Base-by-base conservation (phyloP, 345 rosid genomes). In the Corymbia maculata region DNA sequence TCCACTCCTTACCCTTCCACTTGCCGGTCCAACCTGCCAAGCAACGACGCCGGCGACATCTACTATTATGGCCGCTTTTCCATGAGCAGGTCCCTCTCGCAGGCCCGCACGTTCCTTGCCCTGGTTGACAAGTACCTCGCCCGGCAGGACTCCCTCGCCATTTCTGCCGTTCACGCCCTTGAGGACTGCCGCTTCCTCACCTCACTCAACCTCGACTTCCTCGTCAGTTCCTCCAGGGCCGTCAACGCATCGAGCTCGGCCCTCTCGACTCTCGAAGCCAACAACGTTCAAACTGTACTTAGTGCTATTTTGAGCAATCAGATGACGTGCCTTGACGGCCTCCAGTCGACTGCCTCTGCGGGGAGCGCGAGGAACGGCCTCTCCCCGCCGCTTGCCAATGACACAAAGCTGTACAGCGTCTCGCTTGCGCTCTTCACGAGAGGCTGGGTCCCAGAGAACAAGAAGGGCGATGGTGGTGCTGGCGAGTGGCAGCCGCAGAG, bases 281-380 rank as follows among this genome's bases (percentile, higher is more conserved):
- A 97, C 3, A 96, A 96, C 26, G 89, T 96, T 4, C 97, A 95
- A 82, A 95, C 98, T 22, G 89, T 93, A 21, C 94, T 97, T 3
- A 94, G 97, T 26, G 98, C 99, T 32, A 92, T 94, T 79, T 85
- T 97, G 85, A 97, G 99, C 4, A 97, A 96, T 89, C 95, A 91
- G 50, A 95, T 95, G 86, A 95, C 99, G 1, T 97, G 99, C 85
- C 87, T 92, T 6, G 99, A 95, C 8, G 96, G 99, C 7, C 24
- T 96, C 7, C 91, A 91, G 84, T 86, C 89, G 12, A 90, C 95
- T 0, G 91, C 96, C 50, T 92, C 98, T 1, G 91, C 94, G 8
- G 92, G 94, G 96, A 92, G 93, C 50, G 88, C 93, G 10, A 90
- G 88, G 89, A 92, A 93, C 85, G 98, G 95, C 32, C 85, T 97